These are phyloP conservation scores for Yamadazyma mexicana DNA, from an alignment of 1,139 yeast species.

Conservation along the genomic window DNA sequence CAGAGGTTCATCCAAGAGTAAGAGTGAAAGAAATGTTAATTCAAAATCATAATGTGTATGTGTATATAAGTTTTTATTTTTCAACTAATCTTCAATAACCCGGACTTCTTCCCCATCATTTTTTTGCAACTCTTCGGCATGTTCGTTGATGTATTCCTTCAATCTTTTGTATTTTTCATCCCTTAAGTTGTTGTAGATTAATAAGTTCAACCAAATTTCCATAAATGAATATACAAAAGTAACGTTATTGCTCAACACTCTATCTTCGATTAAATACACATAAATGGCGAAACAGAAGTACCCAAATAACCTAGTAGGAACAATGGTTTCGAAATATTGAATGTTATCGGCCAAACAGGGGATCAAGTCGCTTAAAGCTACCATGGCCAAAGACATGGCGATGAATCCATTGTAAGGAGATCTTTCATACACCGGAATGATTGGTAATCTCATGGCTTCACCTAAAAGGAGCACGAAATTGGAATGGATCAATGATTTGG, in stretches of 20 bases:
- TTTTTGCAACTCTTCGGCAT: conserved; percentile 31
- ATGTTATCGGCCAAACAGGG: conserved; percentile 59
- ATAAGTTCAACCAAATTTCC: conserved; percentile 72
- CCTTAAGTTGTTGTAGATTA: conserved; percentile 61
- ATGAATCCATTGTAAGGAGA: conserved; percentile 56
- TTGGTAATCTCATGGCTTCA: conserved; percentile 56
- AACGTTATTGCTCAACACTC: conserved; percentile 57
- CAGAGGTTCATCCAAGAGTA: conserved; percentile 28
- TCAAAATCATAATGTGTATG: too few relatives aligned
- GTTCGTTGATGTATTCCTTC: conserved; percentile 37
- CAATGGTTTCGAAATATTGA: conserved; percentile 61
- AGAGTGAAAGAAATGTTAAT: too few relatives aligned
- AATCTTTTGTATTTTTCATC: conserved; percentile 57
- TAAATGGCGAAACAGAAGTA: conserved; percentile 54
- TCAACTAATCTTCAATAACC: conserved; percentile 20
- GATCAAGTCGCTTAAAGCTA: conserved; percentile 54
- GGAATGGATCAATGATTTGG: conserved; percentile 37
- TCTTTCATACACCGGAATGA: conserved; percentile 38
- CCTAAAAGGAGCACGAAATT: conserved; percentile 57
- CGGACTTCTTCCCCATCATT: conserved; percentile 30
- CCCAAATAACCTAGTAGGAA: conserved; percentile 63
- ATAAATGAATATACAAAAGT: conserved; percentile 62
- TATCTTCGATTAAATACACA: conserved; percentile 40
- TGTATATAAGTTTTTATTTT: not conserved
- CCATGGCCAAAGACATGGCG: conserved; percentile 42